Conservation (phyloP, 805 yeast species). For the Zygotorulaspora chibaensis region DNA sequence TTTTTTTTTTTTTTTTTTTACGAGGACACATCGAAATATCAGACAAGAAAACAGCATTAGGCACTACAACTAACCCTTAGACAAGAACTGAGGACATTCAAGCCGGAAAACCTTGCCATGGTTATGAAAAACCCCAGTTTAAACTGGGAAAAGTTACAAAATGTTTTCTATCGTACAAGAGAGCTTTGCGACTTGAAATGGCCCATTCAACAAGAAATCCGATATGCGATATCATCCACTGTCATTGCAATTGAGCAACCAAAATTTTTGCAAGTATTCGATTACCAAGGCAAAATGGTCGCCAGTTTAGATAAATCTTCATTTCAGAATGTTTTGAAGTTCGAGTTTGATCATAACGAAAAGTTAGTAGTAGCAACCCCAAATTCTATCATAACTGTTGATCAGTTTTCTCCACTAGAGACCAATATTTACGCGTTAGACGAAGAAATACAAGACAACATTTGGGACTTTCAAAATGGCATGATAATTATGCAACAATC, state of each 20-base stretch:
- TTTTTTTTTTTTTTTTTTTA: too few relatives aligned
- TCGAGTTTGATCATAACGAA: constrained; percentile 23
- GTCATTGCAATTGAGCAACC: constrained; percentile 39
- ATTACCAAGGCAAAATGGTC: constrained; percentile 35
- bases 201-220: constrained; percentile 14
- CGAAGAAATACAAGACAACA: constrained; percentile 18
- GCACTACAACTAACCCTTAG: too few relatives aligned
- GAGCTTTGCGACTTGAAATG: constrained; percentile 25
- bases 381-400: constrained; percentile 15
- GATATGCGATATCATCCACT: constrained; percentile 40
- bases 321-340: constrained; percentile 19
- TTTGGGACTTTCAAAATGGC: constrained; percentile 32
- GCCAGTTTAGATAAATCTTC: constrained; percentile 8
- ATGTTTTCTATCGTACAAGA: constrained; percentile 61
- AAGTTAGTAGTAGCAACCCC: constrained; percentile 19
- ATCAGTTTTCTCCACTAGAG: constrained; percentile 22
- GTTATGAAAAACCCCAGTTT: constrained; percentile 38
- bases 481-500: constrained; percentile 17
- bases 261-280: constrained; percentile 33
- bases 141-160: constrained; percentile 75
- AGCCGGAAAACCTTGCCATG: background rate
- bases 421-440: constrained; percentile 11
- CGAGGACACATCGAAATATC: too few relatives aligned
- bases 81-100: background rate
- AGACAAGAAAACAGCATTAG: too few relatives aligned